phyloP scores from a whole-genome alignment of 352 stramenopile genomes.

The Pythium diclinum region DNA sequence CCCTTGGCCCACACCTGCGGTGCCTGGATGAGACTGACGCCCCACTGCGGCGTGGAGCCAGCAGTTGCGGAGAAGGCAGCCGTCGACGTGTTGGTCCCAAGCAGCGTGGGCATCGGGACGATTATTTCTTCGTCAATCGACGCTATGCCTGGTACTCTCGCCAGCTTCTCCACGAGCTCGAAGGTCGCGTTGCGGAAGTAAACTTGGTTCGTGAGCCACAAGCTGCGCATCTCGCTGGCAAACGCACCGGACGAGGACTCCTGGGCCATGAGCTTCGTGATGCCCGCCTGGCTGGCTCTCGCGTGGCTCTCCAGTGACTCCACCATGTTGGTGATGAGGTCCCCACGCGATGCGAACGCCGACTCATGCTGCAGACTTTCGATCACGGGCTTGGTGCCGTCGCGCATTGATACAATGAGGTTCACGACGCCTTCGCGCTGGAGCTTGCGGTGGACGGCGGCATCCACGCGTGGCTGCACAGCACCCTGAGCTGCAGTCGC shows the following conservation, averaged over 20 bases:
- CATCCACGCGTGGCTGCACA: neutral
- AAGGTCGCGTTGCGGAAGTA: conserved; percentile 30
- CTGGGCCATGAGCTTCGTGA: conserved; percentile 2
- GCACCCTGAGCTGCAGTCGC: neutral
- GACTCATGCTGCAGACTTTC: neutral
- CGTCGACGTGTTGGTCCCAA: neutral
- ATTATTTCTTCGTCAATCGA: conserved; percentile 7
- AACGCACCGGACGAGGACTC: conserved; percentile 2
- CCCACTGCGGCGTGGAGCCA: conserved; percentile 17
- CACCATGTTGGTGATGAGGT: conserved; percentile 12
- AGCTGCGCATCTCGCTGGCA: conserved; percentile 18
- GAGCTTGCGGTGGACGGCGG: conserved; percentile 11
- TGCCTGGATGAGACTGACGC: conserved; percentile 18
- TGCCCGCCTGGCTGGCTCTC: conserved; percentile 9
- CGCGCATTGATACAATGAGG: conserved; percentile 27
- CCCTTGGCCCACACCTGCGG: conserved; percentile 26
- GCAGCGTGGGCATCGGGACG: neutral
- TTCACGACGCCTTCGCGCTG: conserved; percentile 16
- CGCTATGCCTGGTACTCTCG: conserved; percentile 6
- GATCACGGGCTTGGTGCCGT: conserved; percentile 6
- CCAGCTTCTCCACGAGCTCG: conserved; percentile 22
- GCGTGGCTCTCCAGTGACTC: conserved; percentile 20
- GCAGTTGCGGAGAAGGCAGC: neutral
- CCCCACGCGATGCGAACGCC: conserved; percentile 9
- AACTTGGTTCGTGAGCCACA: conserved; percentile 40